Base-by-base conservation (phyloP, 1,284 basidiomycete species). In the Microbotryomycetes sp. region DNA sequence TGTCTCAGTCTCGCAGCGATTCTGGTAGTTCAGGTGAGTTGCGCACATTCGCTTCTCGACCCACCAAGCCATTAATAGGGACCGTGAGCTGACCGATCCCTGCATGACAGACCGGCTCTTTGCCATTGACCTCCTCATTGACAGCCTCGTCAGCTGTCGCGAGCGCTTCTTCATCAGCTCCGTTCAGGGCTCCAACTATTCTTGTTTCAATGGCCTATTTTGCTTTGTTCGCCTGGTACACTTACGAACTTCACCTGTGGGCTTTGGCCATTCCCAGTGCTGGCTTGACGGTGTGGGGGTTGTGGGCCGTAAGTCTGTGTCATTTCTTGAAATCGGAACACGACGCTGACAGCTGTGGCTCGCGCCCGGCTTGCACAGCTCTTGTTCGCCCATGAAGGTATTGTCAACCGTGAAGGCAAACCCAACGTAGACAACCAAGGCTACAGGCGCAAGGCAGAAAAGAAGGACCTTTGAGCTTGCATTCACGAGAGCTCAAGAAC, bases 21-120 rank as follows among this genome's bases (percentile, higher is more conserved):
- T 25, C 30, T 67, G 7, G 51, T 67, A 32, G 28, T 67, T 19
- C 66, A 67, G 52, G 65, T 67, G 15, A 3, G 62, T 50, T n/a
- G n/a, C n/a, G n/a, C n/a, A 19, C 36, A 42, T 42, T 42, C 36
- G 1, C 22, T 30, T 16, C 19, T 9, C 23, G 26, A 15, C 12
- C 5, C 19, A 2, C 31, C 32, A 12, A n/a, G 16, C 50, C 28
- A 1, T 23, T 9, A 49, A 6, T 36, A 4, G 14, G 2, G 5
- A 16, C 19, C 48, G 14, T n/a, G n/a, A 6, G 15, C 30, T 29
- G 22, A 6, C 12, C 12, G 6, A 1, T 16, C 53, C 12, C 19
- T 26, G 4, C 16, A 5, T 6, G 6, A n/a, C 46, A 65, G 60
- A 60, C 58, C 14, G 65, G 65, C 26, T 36, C 60, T 15, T 16